phyloP scores from a whole-genome alignment of 176 grass and related monocot species.

The Calamus simplicifolius region DNA sequence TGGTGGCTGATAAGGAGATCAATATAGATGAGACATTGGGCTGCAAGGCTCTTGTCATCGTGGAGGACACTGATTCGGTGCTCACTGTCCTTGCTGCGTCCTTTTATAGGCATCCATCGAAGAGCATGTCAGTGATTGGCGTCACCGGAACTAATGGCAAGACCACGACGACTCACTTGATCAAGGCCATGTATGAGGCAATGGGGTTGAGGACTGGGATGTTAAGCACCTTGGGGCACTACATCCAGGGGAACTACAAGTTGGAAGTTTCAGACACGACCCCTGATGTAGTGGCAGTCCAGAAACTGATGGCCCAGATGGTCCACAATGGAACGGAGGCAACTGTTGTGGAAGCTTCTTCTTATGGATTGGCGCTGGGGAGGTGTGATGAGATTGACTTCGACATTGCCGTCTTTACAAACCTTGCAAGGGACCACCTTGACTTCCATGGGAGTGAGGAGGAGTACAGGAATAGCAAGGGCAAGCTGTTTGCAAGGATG shows the following conservation, averaged over 20 bases:
- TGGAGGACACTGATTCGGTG: slow-evolving; percentile 51
- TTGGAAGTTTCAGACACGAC: slow-evolving; percentile 33
- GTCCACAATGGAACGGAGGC: slow-evolving; percentile 81
- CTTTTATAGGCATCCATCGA: slow-evolving; percentile 67
- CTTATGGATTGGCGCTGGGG: slow-evolving; percentile 32
- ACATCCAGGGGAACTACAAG: slow-evolving; percentile 54
- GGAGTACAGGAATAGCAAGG: slow-evolving; percentile 65
- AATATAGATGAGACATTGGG: slow-evolving; percentile 86
- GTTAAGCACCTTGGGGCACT: slow-evolving; percentile 61
- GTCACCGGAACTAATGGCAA: slow-evolving; percentile 55
- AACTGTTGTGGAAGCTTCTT: slow-evolving; percentile 62
- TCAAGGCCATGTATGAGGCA: slow-evolving; percentile 86
- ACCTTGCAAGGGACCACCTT: slow-evolving; percentile 47
- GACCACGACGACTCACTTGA: slow-evolving; percentile 57
- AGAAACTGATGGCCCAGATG: slow-evolving; percentile 92
- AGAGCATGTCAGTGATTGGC: slow-evolving; percentile 57
- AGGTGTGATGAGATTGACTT: slow-evolving; percentile 64
- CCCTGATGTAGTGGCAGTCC: slow-evolving; percentile 49
- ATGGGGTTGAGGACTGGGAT: slow-evolving; percentile 75
- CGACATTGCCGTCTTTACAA: slow-evolving; percentile 78
- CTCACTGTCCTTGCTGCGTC: slow-evolving; percentile 55
- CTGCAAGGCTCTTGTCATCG: slow-evolving; percentile 81
- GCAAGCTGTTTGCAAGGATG: slow-evolving; percentile 69
- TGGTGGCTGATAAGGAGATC: slow-evolving; percentile 76
- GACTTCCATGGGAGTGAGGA: slow-evolving; percentile 45